Conservation (phyloP, 1,284 basidiomycete species). For the Pholiota adiposa region DNA sequence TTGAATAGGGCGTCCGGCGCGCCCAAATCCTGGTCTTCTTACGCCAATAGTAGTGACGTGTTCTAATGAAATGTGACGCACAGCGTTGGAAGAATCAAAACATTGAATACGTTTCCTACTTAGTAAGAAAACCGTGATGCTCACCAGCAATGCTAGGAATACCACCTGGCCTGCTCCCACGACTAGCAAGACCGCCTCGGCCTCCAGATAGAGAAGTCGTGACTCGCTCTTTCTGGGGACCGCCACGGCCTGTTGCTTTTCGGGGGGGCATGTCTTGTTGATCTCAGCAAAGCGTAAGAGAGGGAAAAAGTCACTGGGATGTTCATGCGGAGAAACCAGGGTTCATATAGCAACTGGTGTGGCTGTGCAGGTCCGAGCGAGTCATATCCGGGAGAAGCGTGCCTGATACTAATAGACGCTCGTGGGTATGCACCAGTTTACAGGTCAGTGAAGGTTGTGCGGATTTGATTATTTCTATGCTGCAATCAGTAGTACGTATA, state of each 20-base stretch:
- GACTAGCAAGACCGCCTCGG: slow-evolving; percentile 31
- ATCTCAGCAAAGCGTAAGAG: no score
- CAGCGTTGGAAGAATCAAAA: background rate
- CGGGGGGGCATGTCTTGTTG: slow-evolving; percentile 33
- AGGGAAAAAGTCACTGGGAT: no score
- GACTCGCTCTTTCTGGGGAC: slow-evolving; percentile 16
- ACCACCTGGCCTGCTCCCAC: slow-evolving; percentile 29
- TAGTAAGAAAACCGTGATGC: slow-evolving; percentile 13
- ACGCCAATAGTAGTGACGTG: slow-evolving; percentile 62
- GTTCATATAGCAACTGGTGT: background rate
- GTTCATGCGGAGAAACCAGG: no score
- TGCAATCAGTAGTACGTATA: no score
- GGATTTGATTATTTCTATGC: no score
- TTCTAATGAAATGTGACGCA: background rate
- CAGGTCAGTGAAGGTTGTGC: no score
- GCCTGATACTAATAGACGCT: no score
- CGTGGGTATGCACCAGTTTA: no score
- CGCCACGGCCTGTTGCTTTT: slow-evolving; percentile 28
- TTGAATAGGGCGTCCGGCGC: slow-evolving; percentile 49
- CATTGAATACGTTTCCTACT: background rate
- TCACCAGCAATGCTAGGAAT: slow-evolving; percentile 32
- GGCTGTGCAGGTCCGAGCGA: no score
- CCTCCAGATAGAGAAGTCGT: slow-evolving; percentile 20
- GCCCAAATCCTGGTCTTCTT: slow-evolving; percentile 63
- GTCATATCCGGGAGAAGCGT: no score